Evolutionary conservation across 2,329 filamentous ascomycete genomes (phyloP), one percentile per base, ranked within the genome.

Genomic region (Pseudogymnoascus sp.): DNA sequence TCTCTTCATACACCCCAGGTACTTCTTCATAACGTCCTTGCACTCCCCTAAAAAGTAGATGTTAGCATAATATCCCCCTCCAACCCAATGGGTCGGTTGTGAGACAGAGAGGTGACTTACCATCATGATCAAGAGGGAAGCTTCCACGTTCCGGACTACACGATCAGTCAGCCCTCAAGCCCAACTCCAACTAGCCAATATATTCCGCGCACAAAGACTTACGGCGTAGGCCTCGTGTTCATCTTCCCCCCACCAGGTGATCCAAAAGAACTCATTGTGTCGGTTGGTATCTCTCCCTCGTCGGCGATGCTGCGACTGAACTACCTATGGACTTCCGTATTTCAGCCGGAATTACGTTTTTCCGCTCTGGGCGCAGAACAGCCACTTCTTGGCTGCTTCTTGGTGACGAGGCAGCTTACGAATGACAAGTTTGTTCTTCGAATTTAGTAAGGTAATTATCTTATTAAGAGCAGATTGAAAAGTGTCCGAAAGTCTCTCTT

Each of bases 111-210:
- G 14, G 21, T 18, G 31, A 65, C 74, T 68, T 77, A 87, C 85
- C 91, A 75, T 96, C 92, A 71, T 97, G 93, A 75, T 97, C 93
- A 62, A 97, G 85, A n/a, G 93, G 93, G 72, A 97, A 97, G 70
- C 91, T 96, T 62, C 93, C 93, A 70, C 93, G 87, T 75, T 97
- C 90, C 4, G 93, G 93, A 63, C 91, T 95, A 68, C 37, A 61
- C 14, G 37, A 61, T 18, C 31, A 45, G 23, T 38, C 55, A 18
- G 41, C 21, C 31, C 25, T 59, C 37, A 58, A 31, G 31, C 9
- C 35, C 12, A n/a, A 21, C 33, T 45, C 18, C 28, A 14, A 37
- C 28, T 5, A 45, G 8, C n/a, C 55, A 16, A 41, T 38, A 63
- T 41, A 25, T 62, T 21, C 9, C 16, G 28, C 28, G n/a, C 28